Evolutionary conservation across 2,329 filamentous ascomycete species (phyloP).

Genomic region (Pseudogymnoascus sp.): DNA sequence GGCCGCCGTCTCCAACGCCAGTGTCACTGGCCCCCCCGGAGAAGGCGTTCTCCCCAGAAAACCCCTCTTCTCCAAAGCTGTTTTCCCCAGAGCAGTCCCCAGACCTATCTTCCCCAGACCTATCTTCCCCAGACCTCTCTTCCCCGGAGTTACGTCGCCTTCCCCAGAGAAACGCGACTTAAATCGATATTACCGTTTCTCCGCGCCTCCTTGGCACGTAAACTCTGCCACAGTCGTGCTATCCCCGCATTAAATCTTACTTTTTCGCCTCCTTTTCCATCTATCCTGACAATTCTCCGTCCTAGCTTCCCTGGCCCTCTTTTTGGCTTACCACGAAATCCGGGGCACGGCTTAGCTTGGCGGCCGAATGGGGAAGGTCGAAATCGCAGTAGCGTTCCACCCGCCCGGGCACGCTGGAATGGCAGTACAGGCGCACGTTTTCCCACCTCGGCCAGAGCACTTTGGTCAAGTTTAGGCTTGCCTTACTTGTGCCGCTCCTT

Average conservation of each 20-base stretch:
- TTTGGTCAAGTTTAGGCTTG: background rate
- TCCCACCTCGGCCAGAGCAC: background rate
- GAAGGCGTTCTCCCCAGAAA: background rate
- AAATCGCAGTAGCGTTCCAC: background rate
- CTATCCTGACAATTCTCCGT: background rate
- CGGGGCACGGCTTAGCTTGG: background rate
- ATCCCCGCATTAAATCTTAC: background rate
- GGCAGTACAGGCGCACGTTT: background rate
- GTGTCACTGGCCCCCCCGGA: conserved; percentile 3
- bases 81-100: background rate
- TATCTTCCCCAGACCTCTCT: background rate
- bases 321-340: background rate
- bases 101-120: background rate
- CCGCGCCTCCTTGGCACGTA: background rate
- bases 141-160: too few relatives aligned
- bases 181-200: background rate
- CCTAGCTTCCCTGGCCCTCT: background rate
- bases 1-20: background rate
- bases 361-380: background rate
- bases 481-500: background rate
- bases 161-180: too few relatives aligned
- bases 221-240: background rate
- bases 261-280: background rate
- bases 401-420: background rate
- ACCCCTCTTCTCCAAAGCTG: background rate